These are phyloP conservation scores for Blastobotrys buckinghamii DNA, from an alignment of 1,139 yeast species.

Conservation along the genomic window DNA sequence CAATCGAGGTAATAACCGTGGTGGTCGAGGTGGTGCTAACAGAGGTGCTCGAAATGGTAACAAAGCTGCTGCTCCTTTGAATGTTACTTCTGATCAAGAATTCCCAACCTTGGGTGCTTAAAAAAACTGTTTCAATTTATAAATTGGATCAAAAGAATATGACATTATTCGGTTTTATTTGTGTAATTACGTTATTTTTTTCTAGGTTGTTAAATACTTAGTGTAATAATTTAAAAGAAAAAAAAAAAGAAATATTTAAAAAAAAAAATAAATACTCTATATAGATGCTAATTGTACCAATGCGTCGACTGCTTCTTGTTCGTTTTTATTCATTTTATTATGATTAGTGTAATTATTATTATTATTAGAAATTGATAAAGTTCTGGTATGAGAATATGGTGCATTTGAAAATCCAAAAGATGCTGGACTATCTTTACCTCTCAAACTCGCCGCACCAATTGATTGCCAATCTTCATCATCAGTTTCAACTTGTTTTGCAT, in stretches of 20 bases:
- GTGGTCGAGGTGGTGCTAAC: conserved; percentile 5
- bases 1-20: conserved; percentile 22
- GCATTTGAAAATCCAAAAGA: conserved; percentile 12
- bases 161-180: not conserved
- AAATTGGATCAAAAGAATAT: too few species aligned
- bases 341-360: not conserved
- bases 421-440: conserved; percentile 18
- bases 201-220: too few species aligned
- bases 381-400: conserved; percentile 8
- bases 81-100: conserved; percentile 26
- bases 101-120: conserved; percentile 33
- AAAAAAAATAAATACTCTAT: conserved; percentile 6
- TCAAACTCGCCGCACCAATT: conserved; percentile 60
- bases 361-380: not conserved
- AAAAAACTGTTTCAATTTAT: conserved; percentile 2
- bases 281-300: conserved; percentile 32
- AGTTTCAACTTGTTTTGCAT: conserved; percentile 43
- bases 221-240: not conserved
- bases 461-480: conserved; percentile 96
- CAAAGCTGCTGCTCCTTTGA: conserved; percentile 15
- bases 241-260: not conserved
- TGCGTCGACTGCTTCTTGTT: conserved; percentile 36
- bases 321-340: conserved; percentile 21
- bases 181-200: not conserved
- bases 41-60: not conserved